Percentiles rank a stretch among this genome's conserved stretches.
These are phyloP conservation scores for Lumnitzera racemosa DNA, from an alignment of 345 rosid species.

Conservation along the genomic window DNA sequence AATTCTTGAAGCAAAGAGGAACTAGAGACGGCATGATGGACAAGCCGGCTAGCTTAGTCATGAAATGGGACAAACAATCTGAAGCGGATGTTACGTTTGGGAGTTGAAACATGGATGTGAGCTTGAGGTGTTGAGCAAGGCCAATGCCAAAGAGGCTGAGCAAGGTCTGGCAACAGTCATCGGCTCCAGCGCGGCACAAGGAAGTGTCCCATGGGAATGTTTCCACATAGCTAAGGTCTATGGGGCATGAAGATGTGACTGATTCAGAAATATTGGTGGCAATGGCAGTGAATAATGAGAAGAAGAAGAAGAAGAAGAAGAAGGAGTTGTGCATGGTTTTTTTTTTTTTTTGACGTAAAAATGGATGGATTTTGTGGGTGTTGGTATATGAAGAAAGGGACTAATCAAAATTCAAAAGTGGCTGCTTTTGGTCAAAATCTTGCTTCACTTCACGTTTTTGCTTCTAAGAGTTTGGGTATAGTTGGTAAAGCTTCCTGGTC, in stretches of 20 bases:
- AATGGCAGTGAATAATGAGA: conserved; percentile 1
- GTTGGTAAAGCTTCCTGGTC: too few relatives aligned
- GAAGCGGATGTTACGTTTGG: conserved; percentile 19
- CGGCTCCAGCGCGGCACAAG: conserved; percentile 16
- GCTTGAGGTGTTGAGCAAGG: conserved; percentile 33
- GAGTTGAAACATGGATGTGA: conserved; percentile 41
- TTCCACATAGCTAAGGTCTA: conserved; percentile 42
- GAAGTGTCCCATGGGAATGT: conserved; percentile 54
- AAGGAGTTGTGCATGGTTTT: neutral
- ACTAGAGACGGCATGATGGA: conserved; percentile 28
- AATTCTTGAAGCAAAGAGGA: conserved; percentile 27
- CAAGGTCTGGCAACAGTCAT: conserved; percentile 42
- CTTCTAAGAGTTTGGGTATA: too few relatives aligned
- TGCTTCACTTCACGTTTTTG: too few relatives aligned
- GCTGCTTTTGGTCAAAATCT: too few relatives aligned
- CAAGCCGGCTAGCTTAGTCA: conserved; percentile 18
- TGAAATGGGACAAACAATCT: conserved; percentile 37
- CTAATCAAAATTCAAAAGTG: too few relatives aligned
- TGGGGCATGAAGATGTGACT: conserved; percentile 35
- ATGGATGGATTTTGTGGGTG: too few relatives aligned
- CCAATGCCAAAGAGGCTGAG: conserved; percentile 49
- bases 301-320: conserved; percentile 8
- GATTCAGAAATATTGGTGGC: conserved; percentile 5
- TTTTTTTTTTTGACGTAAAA: too few relatives aligned
- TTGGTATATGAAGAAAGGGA: too few relatives aligned